These are phyloP conservation scores for Dorcoceras hygrometricum DNA, from an alignment of 257 asterid genomes.

Conservation along the genomic window DNA sequence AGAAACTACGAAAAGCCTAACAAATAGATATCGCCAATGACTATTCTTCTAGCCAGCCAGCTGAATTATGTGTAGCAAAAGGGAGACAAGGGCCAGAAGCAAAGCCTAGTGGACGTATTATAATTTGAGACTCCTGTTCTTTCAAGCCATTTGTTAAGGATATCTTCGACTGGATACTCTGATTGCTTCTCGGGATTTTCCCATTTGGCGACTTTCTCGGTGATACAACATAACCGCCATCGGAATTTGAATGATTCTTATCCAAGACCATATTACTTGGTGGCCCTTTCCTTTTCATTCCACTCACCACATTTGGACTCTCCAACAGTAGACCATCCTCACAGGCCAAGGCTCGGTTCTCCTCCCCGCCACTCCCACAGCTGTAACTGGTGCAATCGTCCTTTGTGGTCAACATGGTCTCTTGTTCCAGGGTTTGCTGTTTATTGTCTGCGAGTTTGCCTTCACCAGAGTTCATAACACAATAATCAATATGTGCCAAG, in stretches of 20 bases:
- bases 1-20: not conserved
- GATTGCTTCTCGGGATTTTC: not conserved
- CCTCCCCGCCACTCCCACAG: slow-evolving; percentile 27
- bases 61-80: slow-evolving; percentile 38
- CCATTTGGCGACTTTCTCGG: slow-evolving; percentile 5
- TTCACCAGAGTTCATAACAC: slow-evolving; percentile 20
- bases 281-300: slow-evolving; percentile 18
- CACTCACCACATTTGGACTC: slow-evolving; percentile 21
- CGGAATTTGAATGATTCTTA: slow-evolving; percentile 16
- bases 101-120: slow-evolving; percentile 29
- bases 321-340: slow-evolving; percentile 23
- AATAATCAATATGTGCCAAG: slow-evolving; percentile 21
- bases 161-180: slow-evolving; percentile 14
- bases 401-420: slow-evolving; percentile 21
- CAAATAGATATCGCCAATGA: not conserved
- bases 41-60: slow-evolving; percentile 74
- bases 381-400: slow-evolving; percentile 20
- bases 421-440: slow-evolving; percentile 28
- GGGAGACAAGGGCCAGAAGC: slow-evolving; percentile 49
- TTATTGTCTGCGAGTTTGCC: slow-evolving; percentile 20
- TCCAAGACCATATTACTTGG: slow-evolving; percentile 21
- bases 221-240: slow-evolving; percentile 21
- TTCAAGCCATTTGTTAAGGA: slow-evolving; percentile 24
- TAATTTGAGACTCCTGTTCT: slow-evolving; percentile 21
- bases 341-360: slow-evolving; percentile 10